phyloP scores from a whole-genome alignment of 768 basidiomycete species.

The Mycena galericulata region DNA sequence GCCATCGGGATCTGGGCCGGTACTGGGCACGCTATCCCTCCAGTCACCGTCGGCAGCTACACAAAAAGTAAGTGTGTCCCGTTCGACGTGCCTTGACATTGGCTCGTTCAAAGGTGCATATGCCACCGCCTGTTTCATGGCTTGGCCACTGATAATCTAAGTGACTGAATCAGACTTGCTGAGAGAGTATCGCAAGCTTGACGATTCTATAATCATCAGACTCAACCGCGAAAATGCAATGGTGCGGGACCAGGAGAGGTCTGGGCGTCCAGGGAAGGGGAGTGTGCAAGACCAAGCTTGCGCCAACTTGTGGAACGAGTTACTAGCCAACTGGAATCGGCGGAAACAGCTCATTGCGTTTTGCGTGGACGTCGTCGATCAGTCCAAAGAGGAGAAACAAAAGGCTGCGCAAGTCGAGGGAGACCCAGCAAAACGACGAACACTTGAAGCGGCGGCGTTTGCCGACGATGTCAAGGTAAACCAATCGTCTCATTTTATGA shows the following conservation, averaged over 20 bases:
- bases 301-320: constrained; percentile 79
- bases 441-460: constrained; percentile 67
- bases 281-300: constrained; percentile 82
- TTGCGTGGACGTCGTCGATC: constrained; percentile 78
- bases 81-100: constrained; percentile 66
- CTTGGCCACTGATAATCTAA: constrained; percentile 74
- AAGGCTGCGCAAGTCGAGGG: constrained; percentile 55
- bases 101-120: constrained; percentile 30
- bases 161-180: constrained; percentile 83
- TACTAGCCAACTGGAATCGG: constrained; percentile 74
- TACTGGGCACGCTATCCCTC: constrained; percentile 75
- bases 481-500: background rate
- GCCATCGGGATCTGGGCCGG: constrained; percentile 54
- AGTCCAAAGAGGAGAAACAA: constrained; percentile 68
- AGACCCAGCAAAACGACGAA: constrained; percentile 60
- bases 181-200: constrained; percentile 83
- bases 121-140: background rate
- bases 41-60: constrained; percentile 76
- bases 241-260: constrained; percentile 78
- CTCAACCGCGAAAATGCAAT: constrained; percentile 83
- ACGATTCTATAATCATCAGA: constrained; percentile 85
- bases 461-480: constrained; percentile 80
- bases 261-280: constrained; percentile 55
- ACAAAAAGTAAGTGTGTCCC: constrained; percentile 78
- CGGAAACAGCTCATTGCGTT: constrained; percentile 81